A percentile compares a stretch with the other conserved stretches of the same genome.
These are phyloP conservation scores for Entomophthora muscae DNA, from an alignment of 371 early-diverging fungal genomes.

Conservation along the genomic window DNA sequence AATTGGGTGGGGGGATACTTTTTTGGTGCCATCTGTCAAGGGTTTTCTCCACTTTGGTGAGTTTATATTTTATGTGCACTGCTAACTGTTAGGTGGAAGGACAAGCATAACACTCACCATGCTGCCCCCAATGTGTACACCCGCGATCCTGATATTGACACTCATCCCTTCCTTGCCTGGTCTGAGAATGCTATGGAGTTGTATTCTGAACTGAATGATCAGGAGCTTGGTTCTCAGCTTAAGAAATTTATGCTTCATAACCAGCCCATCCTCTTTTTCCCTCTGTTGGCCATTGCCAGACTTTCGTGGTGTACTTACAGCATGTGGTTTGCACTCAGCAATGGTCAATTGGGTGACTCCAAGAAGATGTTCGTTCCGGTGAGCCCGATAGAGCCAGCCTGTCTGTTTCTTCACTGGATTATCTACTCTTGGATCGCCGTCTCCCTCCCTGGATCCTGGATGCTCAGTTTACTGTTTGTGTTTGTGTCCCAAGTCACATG, in stretches of 20 bases:
- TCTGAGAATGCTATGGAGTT: conserved; percentile 58
- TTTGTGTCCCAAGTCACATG: conserved; percentile 45
- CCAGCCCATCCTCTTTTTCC: conserved; percentile 65
- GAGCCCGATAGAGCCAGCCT: conserved; percentile 29
- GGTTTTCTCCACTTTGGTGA: conserved; percentile 46
- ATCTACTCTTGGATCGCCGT: conserved; percentile 37
- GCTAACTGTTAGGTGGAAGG: conserved; percentile 48
- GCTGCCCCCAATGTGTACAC: conserved; percentile 64
- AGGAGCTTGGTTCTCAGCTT: conserved; percentile 22
- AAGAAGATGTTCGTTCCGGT: conserved; percentile 21
- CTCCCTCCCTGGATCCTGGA: conserved; percentile 26
- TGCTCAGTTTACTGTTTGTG: conserved; percentile 41
- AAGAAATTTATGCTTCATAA: conserved; percentile 51
- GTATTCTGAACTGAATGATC: conserved; percentile 47
- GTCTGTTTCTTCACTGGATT: conserved; percentile 45
- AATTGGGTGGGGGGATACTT: conserved; percentile 39
- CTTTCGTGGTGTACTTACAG: conserved; percentile 59
- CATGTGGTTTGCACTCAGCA: conserved; percentile 31
- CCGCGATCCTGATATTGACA: conserved; percentile 78
- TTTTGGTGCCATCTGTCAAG: conserved; percentile 62
- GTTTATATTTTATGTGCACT: conserved; percentile 9
- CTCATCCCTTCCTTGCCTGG: conserved; percentile 69
- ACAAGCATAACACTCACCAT: conserved; percentile 84
- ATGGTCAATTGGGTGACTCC: conserved; percentile 32
- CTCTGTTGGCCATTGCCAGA: conserved; percentile 60